A percentile compares a stretch with the other conserved stretches of the same genome.
phyloP scores from a whole-genome alignment of 305 asterid genomes.

The Fraxinus angustifolia region DNA sequence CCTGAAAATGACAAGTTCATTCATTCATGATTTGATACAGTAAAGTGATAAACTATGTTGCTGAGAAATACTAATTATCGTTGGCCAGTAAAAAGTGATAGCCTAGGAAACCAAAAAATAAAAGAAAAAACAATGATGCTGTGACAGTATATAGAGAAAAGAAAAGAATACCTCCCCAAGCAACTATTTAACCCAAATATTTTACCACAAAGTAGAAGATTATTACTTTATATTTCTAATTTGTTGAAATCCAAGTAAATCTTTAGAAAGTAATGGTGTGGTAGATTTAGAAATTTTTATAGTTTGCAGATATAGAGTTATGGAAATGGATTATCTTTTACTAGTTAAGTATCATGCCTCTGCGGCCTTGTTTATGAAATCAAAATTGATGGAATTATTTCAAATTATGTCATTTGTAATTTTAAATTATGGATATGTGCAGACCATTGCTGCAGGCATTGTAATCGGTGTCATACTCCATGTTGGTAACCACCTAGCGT shows the following conservation, averaged over 20 bases:
- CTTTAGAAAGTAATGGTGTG: background rate
- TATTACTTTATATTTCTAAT: background rate
- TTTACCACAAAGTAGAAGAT: background rate
- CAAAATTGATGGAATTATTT: background rate
- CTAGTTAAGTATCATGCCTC: background rate
- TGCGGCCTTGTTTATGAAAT: background rate
- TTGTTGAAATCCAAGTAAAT: background rate
- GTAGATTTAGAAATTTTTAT: background rate
- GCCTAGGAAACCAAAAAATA: background rate
- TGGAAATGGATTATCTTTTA: background rate
- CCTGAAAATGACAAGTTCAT: background rate
- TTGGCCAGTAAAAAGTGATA: background rate
- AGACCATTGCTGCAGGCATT: conserved; percentile 64
- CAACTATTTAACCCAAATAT: background rate
- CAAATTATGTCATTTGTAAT: background rate
- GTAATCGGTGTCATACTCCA: conserved; percentile 63
- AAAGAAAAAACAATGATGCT: background rate
- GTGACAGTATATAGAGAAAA: background rate
- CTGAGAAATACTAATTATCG: background rate
- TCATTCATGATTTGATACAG: background rate
- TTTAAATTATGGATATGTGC: conserved; percentile 16
- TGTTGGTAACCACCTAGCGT: conserved; percentile 61
- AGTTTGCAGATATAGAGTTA: background rate
- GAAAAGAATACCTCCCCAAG: background rate
- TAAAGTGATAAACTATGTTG: background rate